phyloP scores from a whole-genome alignment of 2,329 filamentous ascomycete species.

The Phaeoacremonium minimum region DNA sequence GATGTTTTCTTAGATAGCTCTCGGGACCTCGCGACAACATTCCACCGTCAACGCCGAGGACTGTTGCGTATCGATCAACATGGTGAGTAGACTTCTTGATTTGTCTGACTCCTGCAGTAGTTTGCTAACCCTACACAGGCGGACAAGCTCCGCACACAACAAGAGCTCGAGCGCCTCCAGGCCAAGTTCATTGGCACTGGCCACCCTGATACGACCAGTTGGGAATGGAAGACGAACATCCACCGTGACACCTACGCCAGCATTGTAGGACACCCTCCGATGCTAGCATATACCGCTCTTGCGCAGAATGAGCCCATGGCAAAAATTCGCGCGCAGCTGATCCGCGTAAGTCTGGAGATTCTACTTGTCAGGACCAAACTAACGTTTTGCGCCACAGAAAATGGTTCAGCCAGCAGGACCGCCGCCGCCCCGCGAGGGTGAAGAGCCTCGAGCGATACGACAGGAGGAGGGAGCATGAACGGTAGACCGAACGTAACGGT shows the following conservation, averaged over 20 bases:
- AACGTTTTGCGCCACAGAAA: constrained; percentile 40
- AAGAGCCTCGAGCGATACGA: constrained; percentile 17
- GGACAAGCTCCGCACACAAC: constrained; percentile 95
- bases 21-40: too few relatives aligned
- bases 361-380: too few relatives aligned
- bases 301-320: constrained; percentile 82
- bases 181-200: constrained; percentile 94
- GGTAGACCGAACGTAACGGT: not conserved
- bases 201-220: constrained; percentile 92
- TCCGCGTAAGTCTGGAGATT: constrained; percentile 66
- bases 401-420: constrained; percentile 62
- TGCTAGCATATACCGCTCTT: constrained; percentile 84
- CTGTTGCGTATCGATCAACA: too few relatives aligned
- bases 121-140: constrained; percentile 47
- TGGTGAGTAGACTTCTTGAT: not conserved
- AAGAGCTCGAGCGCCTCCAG: constrained; percentile 96
- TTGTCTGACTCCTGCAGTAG: not conserved
- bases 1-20: too few relatives aligned
- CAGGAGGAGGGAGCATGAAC: not conserved
- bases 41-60: too few relatives aligned
- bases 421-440: constrained; percentile 52
- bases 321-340: constrained; percentile 73
- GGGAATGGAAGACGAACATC: constrained; percentile 97
- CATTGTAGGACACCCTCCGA: constrained; percentile 83
- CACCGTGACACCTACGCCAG: constrained; percentile 87